phyloP scores from a whole-genome alignment of 2,329 filamentous ascomycete species.

The Epicoccum sorghinum region DNA sequence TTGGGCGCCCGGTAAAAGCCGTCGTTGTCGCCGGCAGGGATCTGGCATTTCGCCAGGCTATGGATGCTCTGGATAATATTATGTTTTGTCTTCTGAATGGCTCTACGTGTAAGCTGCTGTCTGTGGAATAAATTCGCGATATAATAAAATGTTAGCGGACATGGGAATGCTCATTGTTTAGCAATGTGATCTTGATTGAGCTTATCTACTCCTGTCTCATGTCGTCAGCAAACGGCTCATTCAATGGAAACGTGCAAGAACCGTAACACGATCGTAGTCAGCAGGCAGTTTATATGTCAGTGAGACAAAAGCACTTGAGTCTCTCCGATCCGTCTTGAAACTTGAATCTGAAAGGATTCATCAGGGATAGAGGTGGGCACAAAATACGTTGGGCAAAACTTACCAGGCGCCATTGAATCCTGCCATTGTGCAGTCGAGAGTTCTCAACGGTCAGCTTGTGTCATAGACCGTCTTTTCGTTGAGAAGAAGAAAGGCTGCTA shows the following conservation, averaged over 20 bases:
- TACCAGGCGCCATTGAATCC: background rate
- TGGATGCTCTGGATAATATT: background rate
- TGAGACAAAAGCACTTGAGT: constrained; percentile 34
- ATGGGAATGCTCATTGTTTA: background rate
- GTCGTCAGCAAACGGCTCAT: background rate
- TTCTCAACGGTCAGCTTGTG: background rate
- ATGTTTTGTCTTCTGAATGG: background rate
- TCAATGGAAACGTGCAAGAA: background rate
- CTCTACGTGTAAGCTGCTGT: background rate
- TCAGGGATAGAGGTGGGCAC: constrained; percentile 14
- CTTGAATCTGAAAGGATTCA: constrained; percentile 35
- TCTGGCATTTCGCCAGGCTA: background rate
- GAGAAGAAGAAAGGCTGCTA: background rate
- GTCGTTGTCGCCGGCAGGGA: background rate
- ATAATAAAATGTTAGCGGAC: background rate
- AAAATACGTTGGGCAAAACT: background rate
- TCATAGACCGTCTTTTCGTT: background rate
- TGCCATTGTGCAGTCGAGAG: background rate
- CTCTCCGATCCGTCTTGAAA: constrained; percentile 48
- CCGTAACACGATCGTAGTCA: background rate
- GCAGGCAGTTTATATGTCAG: constrained; percentile 27
- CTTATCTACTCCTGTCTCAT: constrained; percentile 8
- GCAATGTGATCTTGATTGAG: constrained; percentile 1
- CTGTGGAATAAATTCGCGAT: background rate
- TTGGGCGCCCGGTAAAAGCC: constrained; percentile 9